phyloP scores from a whole-genome alignment of 1,139 yeast genomes.

The Torulaspora pretoriensis region DNA sequence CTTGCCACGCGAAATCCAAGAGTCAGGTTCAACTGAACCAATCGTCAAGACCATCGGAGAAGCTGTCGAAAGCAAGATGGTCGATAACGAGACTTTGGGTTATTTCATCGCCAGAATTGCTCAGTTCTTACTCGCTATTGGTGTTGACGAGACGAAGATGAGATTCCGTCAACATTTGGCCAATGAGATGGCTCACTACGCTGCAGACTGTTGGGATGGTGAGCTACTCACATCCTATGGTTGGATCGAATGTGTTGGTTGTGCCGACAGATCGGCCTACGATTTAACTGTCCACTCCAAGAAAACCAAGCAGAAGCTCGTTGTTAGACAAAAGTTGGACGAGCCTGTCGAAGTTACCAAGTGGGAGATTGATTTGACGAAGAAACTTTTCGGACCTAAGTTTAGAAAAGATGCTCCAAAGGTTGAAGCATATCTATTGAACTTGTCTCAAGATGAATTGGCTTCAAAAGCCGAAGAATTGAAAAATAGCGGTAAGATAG shows the following conservation, averaged over 20 bases:
- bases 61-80: constrained; percentile 82
- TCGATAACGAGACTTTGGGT: constrained; percentile 95
- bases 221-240: constrained; percentile 94
- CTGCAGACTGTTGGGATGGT: constrained; percentile 99
- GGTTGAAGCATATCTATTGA: constrained; percentile 73
- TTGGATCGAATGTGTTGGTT: constrained; percentile 99
- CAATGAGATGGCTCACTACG: constrained; percentile 99
- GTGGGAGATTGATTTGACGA: constrained; percentile 79
- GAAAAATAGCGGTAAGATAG: constrained; percentile 56
- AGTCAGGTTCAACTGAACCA: constrained; percentile 72
- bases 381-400: constrained; percentile 95
- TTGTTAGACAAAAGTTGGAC: constrained; percentile 84
- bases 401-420: constrained; percentile 95
- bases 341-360: constrained; percentile 80
- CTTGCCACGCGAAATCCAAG: constrained; percentile 82
- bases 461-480: constrained; percentile 73
- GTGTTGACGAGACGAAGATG: constrained; percentile 76
- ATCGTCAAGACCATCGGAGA: constrained; percentile 72
- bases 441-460: constrained; percentile 81
- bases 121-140: constrained; percentile 77
- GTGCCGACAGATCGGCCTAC: constrained; percentile 98
- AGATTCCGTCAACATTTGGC: constrained; percentile 98
- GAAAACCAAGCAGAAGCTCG: constrained; percentile 89
- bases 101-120: constrained; percentile 93
- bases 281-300: constrained; percentile 95